These are phyloP conservation scores for Ehretia macrophylla DNA, from an alignment of 257 asterid species.

Conservation along the genomic window DNA sequence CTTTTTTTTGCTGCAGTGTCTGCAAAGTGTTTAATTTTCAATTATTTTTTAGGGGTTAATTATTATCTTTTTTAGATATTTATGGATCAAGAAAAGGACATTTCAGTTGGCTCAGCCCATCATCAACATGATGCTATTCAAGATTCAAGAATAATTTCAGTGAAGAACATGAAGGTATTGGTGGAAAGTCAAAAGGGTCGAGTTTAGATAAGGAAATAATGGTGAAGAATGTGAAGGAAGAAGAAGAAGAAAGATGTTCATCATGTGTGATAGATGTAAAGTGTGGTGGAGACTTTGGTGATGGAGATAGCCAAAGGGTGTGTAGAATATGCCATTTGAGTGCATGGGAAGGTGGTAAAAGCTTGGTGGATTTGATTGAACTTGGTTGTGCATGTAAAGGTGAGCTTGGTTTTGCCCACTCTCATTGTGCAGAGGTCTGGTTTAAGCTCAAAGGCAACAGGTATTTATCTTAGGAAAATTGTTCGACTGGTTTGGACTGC, in stretches of 20 bases:
- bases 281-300: conserved; percentile 12
- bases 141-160: background rate
- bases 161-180: background rate
- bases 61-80: background rate
- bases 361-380: conserved; percentile 49
- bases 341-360: conserved; percentile 41
- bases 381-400: conserved; percentile 95
- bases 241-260: conserved; percentile 22
- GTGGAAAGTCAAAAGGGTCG: conserved; percentile 11
- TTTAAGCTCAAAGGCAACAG: conserved; percentile 67
- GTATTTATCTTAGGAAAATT: conserved; percentile 23
- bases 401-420: conserved; percentile 75
- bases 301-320: conserved; percentile 33
- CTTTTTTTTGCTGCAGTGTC: background rate
- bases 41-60: background rate
- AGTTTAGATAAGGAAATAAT: background rate
- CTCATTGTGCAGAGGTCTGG: conserved; percentile 74
- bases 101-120: background rate
- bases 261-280: conserved; percentile 38
- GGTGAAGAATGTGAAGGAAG: conserved; percentile 15
- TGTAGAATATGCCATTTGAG: conserved; percentile 81
- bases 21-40: background rate
- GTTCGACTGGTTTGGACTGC: background rate
- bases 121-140: too few relatives aligned
- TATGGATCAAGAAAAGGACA: conserved; percentile 1